These are phyloP conservation scores for Kwoniella newhampshirensis DNA, from an alignment of 768 basidiomycete species.

Conservation along the genomic window DNA sequence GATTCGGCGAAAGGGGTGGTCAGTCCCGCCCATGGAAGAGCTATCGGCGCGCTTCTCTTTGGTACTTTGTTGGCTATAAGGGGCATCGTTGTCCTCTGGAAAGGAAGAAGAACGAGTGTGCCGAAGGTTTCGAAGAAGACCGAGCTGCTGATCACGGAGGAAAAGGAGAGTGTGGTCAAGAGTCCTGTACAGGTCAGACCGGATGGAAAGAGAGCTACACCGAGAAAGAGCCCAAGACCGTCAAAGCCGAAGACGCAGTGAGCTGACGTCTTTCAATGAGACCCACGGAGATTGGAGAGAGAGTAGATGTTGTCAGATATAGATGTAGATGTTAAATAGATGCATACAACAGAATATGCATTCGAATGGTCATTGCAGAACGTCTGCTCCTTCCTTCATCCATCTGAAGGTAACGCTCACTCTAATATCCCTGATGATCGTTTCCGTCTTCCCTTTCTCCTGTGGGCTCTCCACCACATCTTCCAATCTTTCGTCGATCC, in stretches of 20 bases:
- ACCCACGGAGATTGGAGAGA: not conserved
- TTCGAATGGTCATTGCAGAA: conserved; percentile 44
- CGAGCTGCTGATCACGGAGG: conserved; percentile 9
- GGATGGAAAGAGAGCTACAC: conserved; percentile 11
- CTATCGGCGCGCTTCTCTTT: conserved; percentile 28
- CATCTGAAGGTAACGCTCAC: conserved; percentile 85
- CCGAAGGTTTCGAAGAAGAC: conserved; percentile 17
- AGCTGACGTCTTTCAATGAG: not conserved
- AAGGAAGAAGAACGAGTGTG: conserved; percentile 7
- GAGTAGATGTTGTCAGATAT: not conserved
- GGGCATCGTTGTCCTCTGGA: conserved; percentile 14
- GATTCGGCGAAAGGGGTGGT: conserved; percentile 1
- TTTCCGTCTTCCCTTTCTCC: conserved; percentile 13
- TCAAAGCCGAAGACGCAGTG: conserved; percentile 17
- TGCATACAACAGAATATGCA: not conserved
- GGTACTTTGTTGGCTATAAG: conserved; percentile 22
- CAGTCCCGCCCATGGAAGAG: conserved; percentile 21
- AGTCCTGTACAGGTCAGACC: conserved; percentile 17
- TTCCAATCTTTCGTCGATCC: conserved; percentile 65
- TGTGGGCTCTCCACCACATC: conserved; percentile 63
- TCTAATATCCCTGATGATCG: conserved; percentile 43
- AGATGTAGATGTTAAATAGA: not conserved
- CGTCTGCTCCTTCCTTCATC: conserved; percentile 78
- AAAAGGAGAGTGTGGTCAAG: conserved; percentile 24
- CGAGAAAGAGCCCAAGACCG: conserved; percentile 27